Base-by-base conservation (phyloP, 2,329 filamentous ascomycete genomes). In the Diaporthe batatas region DNA sequence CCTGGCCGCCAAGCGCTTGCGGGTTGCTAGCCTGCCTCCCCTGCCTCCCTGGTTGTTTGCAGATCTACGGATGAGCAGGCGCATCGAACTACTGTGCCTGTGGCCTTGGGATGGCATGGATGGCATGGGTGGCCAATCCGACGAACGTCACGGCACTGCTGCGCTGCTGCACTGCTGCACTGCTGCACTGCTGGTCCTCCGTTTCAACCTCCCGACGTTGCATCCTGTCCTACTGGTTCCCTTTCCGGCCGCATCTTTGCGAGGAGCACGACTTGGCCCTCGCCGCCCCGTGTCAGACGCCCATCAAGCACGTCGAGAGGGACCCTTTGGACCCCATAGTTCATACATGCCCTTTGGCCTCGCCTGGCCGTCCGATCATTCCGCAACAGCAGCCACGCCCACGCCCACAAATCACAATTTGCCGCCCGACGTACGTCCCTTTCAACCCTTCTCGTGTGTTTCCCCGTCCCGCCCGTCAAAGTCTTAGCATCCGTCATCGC, bases 181-280 rank as follows among this genome's bases (percentile, higher is more conserved):
- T n/a, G 25, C 34, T 36, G 39, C 54, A 57, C 32, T n/a, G 25
- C 34, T 36, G 39, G 62, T 51, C 62, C 44, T 65, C 62, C 62
- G 62, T 65, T 65, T 65, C 62, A 65, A 65, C 62, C 21, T 65
- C 62, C 62, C 62, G 62, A 65, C 29, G 62, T 65, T 65, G 62
- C 62, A 65, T 65, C 51, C 21, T 65, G 62, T 65, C 62, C 62
- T 65, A 18, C 29, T 39, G 62, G 62, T 65, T 65, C 44, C 62
- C 62, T 51, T 51, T 65, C 62, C 51, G 29, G 62, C 62, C 32
- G 47, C 62, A 67, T 67, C 47, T 18, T 67, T 67, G 62, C 62
- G 62, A 67, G 47, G 25, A 49, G 32, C 3, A 53, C 32, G 32
- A 44, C 62, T 65, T 65, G 62, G 51, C 34, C 44, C 62, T 65